Evolutionary conservation across 2,329 filamentous ascomycete species (phyloP).

Genomic region (Fusarium coicis): DNA sequence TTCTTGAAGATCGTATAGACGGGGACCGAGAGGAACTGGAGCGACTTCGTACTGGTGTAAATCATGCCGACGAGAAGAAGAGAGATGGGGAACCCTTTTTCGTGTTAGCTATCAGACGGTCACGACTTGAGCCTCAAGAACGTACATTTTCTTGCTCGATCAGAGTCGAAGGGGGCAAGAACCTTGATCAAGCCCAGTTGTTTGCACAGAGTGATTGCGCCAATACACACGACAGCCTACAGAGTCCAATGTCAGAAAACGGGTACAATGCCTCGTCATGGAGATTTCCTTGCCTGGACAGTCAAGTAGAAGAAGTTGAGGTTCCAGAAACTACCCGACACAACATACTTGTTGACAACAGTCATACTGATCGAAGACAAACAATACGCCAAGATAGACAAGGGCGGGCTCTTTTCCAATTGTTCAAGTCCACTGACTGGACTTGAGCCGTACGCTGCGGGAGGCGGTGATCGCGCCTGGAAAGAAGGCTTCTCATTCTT

Average conservation of each 20-base stretch:
- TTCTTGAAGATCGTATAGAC: slow-evolving; percentile 99
- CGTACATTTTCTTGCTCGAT: slow-evolving; percentile 93
- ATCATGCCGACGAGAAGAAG: slow-evolving; percentile 98
- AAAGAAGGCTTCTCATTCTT: slow-evolving; percentile 65
- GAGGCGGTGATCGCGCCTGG: slow-evolving; percentile 47
- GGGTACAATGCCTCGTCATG: background rate
- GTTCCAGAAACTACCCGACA: slow-evolving; percentile 92
- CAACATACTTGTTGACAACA: slow-evolving; percentile 98
- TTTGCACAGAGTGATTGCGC: slow-evolving; percentile 86
- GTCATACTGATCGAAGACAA: slow-evolving; percentile 98
- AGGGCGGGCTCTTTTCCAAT: slow-evolving; percentile 78
- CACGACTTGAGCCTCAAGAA: background rate
- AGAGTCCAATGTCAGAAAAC: slow-evolving; percentile 14
- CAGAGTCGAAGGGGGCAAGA: slow-evolving; percentile 81
- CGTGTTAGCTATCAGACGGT: slow-evolving; percentile 29
- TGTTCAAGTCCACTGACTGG: slow-evolving; percentile 43
- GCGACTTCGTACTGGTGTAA: slow-evolving; percentile 94
- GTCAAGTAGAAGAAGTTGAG: slow-evolving; percentile 95
- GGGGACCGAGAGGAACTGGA: slow-evolving; percentile 95
- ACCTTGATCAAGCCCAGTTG: slow-evolving; percentile 83
- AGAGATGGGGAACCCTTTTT: slow-evolving; percentile 91
- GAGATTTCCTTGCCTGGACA: slow-evolving; percentile 76
- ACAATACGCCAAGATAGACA: slow-evolving; percentile 92
- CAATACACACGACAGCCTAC: slow-evolving; percentile 88
- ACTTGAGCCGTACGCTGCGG: slow-evolving; percentile 30